Base-by-base conservation (phyloP, 176 grass and related monocot species). In the Chrysopogon serrulatus region DNA sequence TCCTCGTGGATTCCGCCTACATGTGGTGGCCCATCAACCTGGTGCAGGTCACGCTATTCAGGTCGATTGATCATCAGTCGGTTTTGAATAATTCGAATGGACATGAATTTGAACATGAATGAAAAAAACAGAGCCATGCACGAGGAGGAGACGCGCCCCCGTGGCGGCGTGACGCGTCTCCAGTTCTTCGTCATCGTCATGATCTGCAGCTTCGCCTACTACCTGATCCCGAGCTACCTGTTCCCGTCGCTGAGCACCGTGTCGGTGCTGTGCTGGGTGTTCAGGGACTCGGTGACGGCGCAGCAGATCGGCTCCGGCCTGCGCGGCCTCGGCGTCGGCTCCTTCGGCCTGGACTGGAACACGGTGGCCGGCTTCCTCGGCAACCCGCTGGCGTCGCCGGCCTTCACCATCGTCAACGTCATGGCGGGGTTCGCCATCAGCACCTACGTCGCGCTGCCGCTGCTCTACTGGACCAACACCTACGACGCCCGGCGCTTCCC, bases 21-120 rank as follows among this genome's bases (percentile, higher is more conserved):
- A 97, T 97, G 94, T 94, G 94, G 94, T 97, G 94, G 92, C 94
- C 94, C 4, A 47, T 64, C 13, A 97, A 88, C 61, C 63, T 97
- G 12, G 91, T 97, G 2, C 85, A 90, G 10, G 90, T 97, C 64
- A 94, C 94, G 31, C 85, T 94, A 28, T 97, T 90, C 76, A 90
- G 9, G 94, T 92, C 66, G 36, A 11, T 21, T 8, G 1, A 9
- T 59, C 2, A 59, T 59, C n/a, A n/a, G n/a, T n/a, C n/a, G n/a
- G n/a, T n/a, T n/a, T n/a, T n/a, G n/a, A n/a, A n/a, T n/a, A n/a
- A n/a, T n/a, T n/a, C n/a, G n/a, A n/a, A n/a, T n/a, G n/a, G n/a
- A n/a, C n/a, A n/a, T n/a, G n/a, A n/a, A n/a, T n/a, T n/a, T n/a
- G n/a, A n/a, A n/a, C n/a, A n/a, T n/a, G n/a, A n/a, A n/a, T n/a